Conservation (phyloP, 2,329 filamentous ascomycete species). For the Talaromyces sp. region DNA sequence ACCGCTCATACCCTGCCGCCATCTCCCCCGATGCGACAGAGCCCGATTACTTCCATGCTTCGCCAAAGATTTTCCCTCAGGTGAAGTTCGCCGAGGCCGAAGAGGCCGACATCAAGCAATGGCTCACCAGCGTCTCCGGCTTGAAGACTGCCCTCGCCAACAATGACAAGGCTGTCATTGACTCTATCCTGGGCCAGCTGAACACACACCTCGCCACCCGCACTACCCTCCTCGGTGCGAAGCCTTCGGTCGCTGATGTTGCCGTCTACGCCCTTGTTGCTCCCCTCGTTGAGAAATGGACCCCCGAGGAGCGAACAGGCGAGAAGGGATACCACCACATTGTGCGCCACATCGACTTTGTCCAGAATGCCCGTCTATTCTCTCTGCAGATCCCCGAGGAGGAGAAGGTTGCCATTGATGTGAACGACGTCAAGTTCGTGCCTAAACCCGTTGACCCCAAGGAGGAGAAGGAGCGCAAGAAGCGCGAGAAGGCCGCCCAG, state of each 20-base stretch:
- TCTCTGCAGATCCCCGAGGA: constrained; percentile 68
- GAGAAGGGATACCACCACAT: constrained; percentile 88
- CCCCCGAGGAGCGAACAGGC: constrained; percentile 82
- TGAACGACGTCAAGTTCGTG: constrained; percentile 79
- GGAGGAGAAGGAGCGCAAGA: constrained; percentile 93
- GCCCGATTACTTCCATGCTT: constrained; percentile 49
- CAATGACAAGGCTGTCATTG: constrained; percentile 58
- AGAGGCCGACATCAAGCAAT: constrained; percentile 85
- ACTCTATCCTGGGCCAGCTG: constrained; percentile 73
- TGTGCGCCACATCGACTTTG: constrained; percentile 88
- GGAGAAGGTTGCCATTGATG: constrained; percentile 78
- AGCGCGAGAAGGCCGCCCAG: constrained; percentile 79
- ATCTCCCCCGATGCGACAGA: constrained; percentile 46
- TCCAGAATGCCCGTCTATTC: constrained; percentile 80
- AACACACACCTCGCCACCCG: constrained; percentile 86
- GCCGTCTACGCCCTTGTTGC: constrained; percentile 79
- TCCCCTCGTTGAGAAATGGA: constrained; percentile 77
- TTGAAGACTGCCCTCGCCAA: constrained; percentile 57
- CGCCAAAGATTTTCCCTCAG: constrained; percentile 67
- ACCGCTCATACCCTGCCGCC: constrained; percentile 46
- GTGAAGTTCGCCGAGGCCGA: constrained; percentile 76
- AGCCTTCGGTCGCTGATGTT: constrained; percentile 85
- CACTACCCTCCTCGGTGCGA: constrained; percentile 84
- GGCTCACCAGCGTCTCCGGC: constrained; percentile 76
- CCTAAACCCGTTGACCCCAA: constrained; percentile 89